phyloP scores from a whole-genome alignment of 2,329 filamentous ascomycete species.

The Ploettnerulaceae sp. region DNA sequence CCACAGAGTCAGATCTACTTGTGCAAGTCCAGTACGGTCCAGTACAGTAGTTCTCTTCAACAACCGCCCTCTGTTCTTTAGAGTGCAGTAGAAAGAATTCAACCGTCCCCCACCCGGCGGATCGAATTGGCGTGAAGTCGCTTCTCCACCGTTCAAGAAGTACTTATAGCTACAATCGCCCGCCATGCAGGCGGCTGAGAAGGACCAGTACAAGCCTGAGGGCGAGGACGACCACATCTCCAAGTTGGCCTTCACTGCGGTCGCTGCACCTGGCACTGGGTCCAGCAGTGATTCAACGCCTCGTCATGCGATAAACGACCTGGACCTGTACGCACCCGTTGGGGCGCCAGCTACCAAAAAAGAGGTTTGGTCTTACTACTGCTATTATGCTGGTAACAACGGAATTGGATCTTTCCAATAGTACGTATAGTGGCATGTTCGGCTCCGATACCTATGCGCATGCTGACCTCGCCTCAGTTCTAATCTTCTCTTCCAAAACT shows the following conservation, averaged over 20 bases:
- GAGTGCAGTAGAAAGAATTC: too few species aligned
- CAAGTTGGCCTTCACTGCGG: conserved; percentile 25
- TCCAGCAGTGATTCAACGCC: conserved; percentile 10
- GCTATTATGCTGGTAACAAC: conserved; percentile 33
- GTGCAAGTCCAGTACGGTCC: too few species aligned
- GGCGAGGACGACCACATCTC: conserved; percentile 17
- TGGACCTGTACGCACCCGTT: conserved; percentile 14
- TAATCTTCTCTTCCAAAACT: conserved; percentile 33
- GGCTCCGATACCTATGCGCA: not conserved
- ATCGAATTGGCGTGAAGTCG: too few species aligned
- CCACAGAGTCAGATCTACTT: not conserved
- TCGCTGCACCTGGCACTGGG: conserved; percentile 19
- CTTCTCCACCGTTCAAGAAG: too few species aligned
- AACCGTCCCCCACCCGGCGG: too few species aligned
- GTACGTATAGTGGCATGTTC: conserved; percentile 17
- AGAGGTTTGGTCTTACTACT: conserved; percentile 31
- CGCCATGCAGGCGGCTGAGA: conserved; percentile 13
- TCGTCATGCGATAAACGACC: conserved; percentile 19
- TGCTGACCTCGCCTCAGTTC: conserved; percentile 21
- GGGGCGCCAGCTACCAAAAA: conserved; percentile 27
- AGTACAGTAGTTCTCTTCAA: too few species aligned
- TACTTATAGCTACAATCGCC: not conserved
- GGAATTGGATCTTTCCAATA: conserved; percentile 33
- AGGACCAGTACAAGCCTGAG: conserved; percentile 10
- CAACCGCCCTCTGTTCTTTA: conserved; percentile 2